A percentile compares a stretch with the other conserved stretches of the same genome.
Conservation (phyloP, 2,329 filamentous ascomycete species). For the Calonectria ilicicola region DNA sequence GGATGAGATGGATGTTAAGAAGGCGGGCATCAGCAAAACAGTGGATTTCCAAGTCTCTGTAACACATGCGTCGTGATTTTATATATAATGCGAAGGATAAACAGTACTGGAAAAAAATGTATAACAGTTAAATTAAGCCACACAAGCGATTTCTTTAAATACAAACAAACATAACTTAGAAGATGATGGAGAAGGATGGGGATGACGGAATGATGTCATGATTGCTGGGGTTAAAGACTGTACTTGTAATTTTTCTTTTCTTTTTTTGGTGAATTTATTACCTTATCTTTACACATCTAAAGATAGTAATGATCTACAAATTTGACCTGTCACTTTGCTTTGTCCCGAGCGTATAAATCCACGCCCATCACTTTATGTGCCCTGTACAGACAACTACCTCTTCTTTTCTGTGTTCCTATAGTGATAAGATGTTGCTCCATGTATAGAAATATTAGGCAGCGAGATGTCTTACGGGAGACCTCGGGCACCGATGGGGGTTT, state of each 20-base stretch:
- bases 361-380: no score
- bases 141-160: neutral
- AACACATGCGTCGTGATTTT: neutral
- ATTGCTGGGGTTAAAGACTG: no score
- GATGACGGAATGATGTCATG: neutral
- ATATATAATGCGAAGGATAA: neutral
- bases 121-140: neutral
- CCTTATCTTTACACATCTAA: neutral
- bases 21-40: constrained; percentile 39
- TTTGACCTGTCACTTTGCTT: no score
- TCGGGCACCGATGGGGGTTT: no score
- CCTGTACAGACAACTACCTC: no score
- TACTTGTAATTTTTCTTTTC: neutral
- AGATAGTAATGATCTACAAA: no score
- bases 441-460: no score
- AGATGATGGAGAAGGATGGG: neutral
- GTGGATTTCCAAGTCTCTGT: constrained; percentile 26
- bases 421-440: no score
- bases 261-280: no score
- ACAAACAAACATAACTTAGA: neutral
- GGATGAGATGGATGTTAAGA: constrained; percentile 37
- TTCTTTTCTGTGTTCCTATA: no score
- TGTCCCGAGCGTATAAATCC: no score
- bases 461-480: no score
- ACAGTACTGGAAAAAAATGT: neutral